These are phyloP conservation scores for Phytopythium oedochilum DNA, from an alignment of 352 stramenopile species.

Conservation along the genomic window DNA sequence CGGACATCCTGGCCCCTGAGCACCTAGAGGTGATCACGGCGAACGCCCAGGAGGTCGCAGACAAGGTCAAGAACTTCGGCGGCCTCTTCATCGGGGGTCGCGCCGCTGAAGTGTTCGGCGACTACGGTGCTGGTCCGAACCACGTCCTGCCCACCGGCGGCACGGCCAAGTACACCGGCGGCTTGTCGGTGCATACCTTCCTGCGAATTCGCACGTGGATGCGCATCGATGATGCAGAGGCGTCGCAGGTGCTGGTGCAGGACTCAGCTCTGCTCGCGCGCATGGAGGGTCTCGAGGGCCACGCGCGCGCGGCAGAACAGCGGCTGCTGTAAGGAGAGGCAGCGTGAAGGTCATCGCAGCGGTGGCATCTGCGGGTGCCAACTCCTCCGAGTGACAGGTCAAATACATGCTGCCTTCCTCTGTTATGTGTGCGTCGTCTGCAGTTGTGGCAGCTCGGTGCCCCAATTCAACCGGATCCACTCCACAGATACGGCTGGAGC, in stretches of 20 bases:
- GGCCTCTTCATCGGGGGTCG: conserved; percentile 95
- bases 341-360: neutral
- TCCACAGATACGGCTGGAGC: neutral
- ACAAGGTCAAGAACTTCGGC: conserved; percentile 71
- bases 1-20: conserved; percentile 78
- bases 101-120: conserved; percentile 94
- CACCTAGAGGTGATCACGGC: conserved; percentile 91
- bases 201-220: conserved; percentile 98
- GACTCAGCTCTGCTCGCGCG: conserved; percentile 94
- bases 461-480: neutral
- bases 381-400: conserved; percentile 7
- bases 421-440: neutral
- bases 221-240: conserved; percentile 91
- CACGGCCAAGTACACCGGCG: conserved; percentile 96
- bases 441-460: neutral
- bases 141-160: conserved; percentile 97
- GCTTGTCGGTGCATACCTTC: conserved; percentile 98
- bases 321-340: conserved; percentile 48
- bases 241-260: conserved; percentile 85
- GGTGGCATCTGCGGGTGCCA: neutral
- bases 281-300: conserved; percentile 81
- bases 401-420: conserved; percentile 22
- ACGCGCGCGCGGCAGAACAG: conserved; percentile 76
- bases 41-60: conserved; percentile 84
- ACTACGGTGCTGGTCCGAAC: conserved; percentile 99